These are phyloP conservation scores for Pythium coloratum DNA, from an alignment of 352 stramenopile species.

Conservation along the genomic window DNA sequence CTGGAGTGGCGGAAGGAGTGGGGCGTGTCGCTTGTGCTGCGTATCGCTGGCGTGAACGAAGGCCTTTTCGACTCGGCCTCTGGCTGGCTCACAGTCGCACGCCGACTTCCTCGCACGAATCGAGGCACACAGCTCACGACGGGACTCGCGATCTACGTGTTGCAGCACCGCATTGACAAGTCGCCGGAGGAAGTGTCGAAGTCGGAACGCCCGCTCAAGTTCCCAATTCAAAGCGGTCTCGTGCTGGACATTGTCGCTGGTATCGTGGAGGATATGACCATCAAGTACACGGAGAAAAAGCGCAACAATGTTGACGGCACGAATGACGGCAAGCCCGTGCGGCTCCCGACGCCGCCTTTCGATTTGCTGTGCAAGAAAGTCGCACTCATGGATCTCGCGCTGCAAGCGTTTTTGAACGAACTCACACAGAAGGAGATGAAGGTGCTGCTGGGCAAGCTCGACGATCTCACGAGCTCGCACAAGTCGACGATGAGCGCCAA, in stretches of 20 bases:
- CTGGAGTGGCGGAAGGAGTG: conserved; percentile 76
- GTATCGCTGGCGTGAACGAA: conserved; percentile 76
- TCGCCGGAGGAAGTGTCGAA: conserved; percentile 30
- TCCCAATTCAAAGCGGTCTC: conserved; percentile 72
- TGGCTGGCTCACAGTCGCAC: conserved; percentile 73
- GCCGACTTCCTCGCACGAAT: conserved; percentile 66
- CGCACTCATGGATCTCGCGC: conserved; percentile 77
- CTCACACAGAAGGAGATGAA: conserved; percentile 69
- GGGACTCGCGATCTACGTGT: conserved; percentile 71
- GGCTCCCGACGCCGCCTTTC: conserved; percentile 40
- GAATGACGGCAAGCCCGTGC: background rate
- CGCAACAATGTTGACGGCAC: conserved; percentile 24
- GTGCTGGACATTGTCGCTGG: conserved; percentile 80
- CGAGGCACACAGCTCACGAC: conserved; percentile 78
- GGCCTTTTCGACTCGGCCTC: conserved; percentile 75
- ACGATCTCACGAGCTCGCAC: conserved; percentile 65
- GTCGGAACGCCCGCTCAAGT: conserved; percentile 77
- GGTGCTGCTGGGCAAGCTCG: conserved; percentile 69
- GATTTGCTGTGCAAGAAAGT: conserved; percentile 83
- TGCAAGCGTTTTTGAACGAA: conserved; percentile 78
- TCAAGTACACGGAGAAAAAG: conserved; percentile 67
- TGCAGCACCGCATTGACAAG: conserved; percentile 82
- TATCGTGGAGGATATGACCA: conserved; percentile 76
- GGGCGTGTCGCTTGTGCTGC: conserved; percentile 69
- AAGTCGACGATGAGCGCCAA: conserved; percentile 82